Conservation (phyloP, 768 basidiomycete genomes). For the Kondoa subrosea region DNA sequence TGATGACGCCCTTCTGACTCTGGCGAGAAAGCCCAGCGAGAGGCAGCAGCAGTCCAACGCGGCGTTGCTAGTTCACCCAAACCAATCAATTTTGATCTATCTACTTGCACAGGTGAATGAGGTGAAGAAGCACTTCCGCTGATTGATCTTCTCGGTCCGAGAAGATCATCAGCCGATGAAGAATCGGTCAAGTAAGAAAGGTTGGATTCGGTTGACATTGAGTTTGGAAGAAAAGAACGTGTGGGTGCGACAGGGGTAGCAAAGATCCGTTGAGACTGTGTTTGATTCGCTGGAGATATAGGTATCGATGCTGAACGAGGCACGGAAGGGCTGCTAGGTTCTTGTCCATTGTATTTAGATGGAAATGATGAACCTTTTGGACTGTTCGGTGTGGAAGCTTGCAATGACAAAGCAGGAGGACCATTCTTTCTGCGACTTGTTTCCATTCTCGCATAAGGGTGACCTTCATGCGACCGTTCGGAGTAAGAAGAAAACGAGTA, state of each 20-base stretch:
- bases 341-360: background rate
- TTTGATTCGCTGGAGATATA: background rate
- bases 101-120: background rate
- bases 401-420: background rate
- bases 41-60: slow-evolving; percentile 52
- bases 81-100: slow-evolving; percentile 64
- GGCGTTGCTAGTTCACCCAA: slow-evolving; percentile 96
- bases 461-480: no score
- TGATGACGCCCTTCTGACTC: background rate
- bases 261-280: background rate
- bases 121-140: slow-evolving; percentile 1
- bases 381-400: background rate
- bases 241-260: background rate
- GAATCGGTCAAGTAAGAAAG: background rate
- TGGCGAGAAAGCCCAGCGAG: background rate
- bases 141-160: background rate
- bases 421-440: background rate
- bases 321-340: background rate
- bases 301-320: background rate
- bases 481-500: no score
- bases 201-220: background rate
- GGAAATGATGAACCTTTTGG: background rate
- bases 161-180: background rate
- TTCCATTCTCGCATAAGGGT: no score
- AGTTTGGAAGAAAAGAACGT: background rate